Base-by-base conservation (phyloP, 176 grass and related monocot genomes). In the Pontederia paniculata region DNA sequence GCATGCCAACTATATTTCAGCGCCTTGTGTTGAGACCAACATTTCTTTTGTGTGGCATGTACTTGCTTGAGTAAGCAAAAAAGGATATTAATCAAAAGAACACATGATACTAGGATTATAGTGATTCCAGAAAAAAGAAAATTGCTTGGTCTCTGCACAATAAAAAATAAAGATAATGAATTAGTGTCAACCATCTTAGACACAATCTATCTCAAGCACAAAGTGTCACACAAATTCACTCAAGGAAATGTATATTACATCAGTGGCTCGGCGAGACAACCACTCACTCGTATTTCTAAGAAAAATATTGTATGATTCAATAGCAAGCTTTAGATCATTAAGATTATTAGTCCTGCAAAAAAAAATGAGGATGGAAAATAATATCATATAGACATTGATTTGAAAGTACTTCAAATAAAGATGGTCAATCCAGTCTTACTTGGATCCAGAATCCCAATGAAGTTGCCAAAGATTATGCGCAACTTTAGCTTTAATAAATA, bases 211-310 rank as follows among this genome's bases (percentile, higher is more conserved):
- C 55, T 2, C 21, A 7, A 37, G 23, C 37, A 16, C 15, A 58
- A 58, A 25, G 16, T 3, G 28, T 37, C 28, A 5, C 28, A 37
- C 28, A 5, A 37, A 37, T 37, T 37, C 59, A 63, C 48, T 31
- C 16, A 58, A 54, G 55, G 46, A 70, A 54, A 75, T 52, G 37
- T 21, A 55, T 50, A 72, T 95, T 97, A 97, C 91, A 89, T 89
- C 80, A 44, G 79, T 97, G 10, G 86, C 79, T 87, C 74, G 89
- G 77, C 76, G 86, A 71, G 86, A 96, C 57, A 89, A 79, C 91
- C 91, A 96, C 71, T 89, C 91, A 78, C 86, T 96, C 60, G 82
- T 73, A 79, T 78, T 76, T 84, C 79, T 78, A 75, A 96, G 76
- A 71, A 96, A 96, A 42, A 44, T 62, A 52, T 68, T 23, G 50